Percentiles rank a stretch among this genome's conserved stretches.
Conservation (phyloP, 2,329 filamentous ascomycete genomes). For the Trichoderma arundinaceum region DNA sequence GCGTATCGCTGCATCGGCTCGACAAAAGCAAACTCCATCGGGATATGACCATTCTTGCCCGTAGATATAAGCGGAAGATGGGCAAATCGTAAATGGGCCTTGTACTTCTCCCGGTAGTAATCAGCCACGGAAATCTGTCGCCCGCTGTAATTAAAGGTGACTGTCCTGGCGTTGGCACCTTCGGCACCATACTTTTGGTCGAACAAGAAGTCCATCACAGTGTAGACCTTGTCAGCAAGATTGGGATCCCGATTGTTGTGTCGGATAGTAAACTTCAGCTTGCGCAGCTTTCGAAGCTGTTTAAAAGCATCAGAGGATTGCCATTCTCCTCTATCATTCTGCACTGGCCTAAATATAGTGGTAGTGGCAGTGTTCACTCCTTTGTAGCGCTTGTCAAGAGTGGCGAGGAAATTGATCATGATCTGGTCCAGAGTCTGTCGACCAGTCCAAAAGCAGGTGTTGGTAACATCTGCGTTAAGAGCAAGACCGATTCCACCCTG, state of each 20-base stretch:
- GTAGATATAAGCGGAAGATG: constrained; percentile 64
- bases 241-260: constrained; percentile 53
- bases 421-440: constrained; percentile 49
- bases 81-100: constrained; percentile 53
- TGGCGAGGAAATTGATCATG: constrained; percentile 43
- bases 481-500: constrained; percentile 67
- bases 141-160: constrained; percentile 61
- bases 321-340: constrained; percentile 37
- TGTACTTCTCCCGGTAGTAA: constrained; percentile 64
- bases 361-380: constrained; percentile 40
- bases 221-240: constrained; percentile 54
- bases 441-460: constrained; percentile 81
- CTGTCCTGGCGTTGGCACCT: constrained; percentile 57
- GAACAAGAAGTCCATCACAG: constrained; percentile 58
- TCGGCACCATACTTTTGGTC: constrained; percentile 49
- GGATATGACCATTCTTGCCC: constrained; percentile 60
- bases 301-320: constrained; percentile 59
- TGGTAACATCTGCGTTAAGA: constrained; percentile 89
- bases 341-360: constrained; percentile 45
- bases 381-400: constrained; percentile 41
- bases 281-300: constrained; percentile 58
- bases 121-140: constrained; percentile 56
- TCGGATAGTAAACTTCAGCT: constrained; percentile 61
- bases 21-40: constrained; percentile 65
- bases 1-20: constrained; percentile 63